These are phyloP conservation scores for Dactylellina leptospora DNA, from an alignment of 2,329 filamentous ascomycete species.

Conservation along the genomic window DNA sequence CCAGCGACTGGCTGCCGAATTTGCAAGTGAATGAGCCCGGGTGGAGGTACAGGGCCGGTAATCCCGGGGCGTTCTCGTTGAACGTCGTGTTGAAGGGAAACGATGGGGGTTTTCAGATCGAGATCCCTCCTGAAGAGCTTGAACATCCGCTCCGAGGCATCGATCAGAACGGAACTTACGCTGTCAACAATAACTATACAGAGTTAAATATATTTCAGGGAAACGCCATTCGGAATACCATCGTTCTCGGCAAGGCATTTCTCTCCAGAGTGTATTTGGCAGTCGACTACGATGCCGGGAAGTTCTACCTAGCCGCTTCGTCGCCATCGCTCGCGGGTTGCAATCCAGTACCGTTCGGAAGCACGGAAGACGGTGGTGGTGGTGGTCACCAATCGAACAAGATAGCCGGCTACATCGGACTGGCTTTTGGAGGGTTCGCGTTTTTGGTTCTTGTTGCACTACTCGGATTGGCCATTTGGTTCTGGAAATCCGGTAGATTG, in stretches of 20 bases:
- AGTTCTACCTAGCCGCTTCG: slow-evolving; percentile 44
- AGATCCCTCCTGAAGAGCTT: slow-evolving; percentile 36
- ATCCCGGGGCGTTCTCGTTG: slow-evolving; percentile 33
- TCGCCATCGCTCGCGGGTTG: slow-evolving; percentile 38
- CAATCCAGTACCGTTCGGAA: slow-evolving; percentile 31
- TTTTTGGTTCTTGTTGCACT: slow-evolving; percentile 22
- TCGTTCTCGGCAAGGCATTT: slow-evolving; percentile 50
- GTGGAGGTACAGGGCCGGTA: slow-evolving; percentile 46
- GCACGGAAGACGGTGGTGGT: neutral
- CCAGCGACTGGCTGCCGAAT: slow-evolving; percentile 39
- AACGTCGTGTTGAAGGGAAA: slow-evolving; percentile 35
- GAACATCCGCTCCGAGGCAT: slow-evolving; percentile 46
- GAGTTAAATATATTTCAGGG: slow-evolving; percentile 49
- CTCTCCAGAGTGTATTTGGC: slow-evolving; percentile 39
- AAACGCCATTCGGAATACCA: slow-evolving; percentile 39
- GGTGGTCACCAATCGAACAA: neutral
- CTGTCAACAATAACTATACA: slow-evolving; percentile 38
- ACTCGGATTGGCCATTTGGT: slow-evolving; percentile 33
- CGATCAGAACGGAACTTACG: slow-evolving; percentile 32
- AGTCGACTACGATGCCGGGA: slow-evolving; percentile 46
- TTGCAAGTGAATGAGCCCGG: slow-evolving; percentile 48
- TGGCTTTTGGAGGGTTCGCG: slow-evolving; percentile 22
- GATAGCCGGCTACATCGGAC: slow-evolving; percentile 37
- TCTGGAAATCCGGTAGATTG: slow-evolving; percentile 45
- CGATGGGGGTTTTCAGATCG: slow-evolving; percentile 38